Percentiles rank a stretch among this genome's conserved stretches.
These are phyloP conservation scores for Xylariaceae sp. DNA, from an alignment of 2,329 filamentous ascomycete genomes.

Conservation along the genomic window DNA sequence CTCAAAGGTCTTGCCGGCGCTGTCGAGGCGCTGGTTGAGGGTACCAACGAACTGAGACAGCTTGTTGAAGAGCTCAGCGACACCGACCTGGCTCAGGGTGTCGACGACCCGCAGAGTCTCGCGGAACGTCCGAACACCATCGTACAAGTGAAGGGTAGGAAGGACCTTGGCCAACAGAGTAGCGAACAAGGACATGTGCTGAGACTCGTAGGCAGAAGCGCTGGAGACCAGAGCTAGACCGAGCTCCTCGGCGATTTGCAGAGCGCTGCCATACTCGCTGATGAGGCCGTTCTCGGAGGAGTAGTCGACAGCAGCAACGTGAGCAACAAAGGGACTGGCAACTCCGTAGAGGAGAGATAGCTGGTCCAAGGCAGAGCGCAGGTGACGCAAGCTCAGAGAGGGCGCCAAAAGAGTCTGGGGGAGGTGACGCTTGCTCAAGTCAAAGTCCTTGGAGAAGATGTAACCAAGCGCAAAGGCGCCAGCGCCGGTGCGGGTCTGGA, in stretches of 20 bases:
- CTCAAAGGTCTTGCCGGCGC: constrained; percentile 63
- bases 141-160: constrained; percentile 83
- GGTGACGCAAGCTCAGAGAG: constrained; percentile 71
- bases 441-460: constrained; percentile 96
- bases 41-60: constrained; percentile 56
- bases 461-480: constrained; percentile 91
- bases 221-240: constrained; percentile 82
- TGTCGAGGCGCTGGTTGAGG: constrained; percentile 64
- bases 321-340: constrained; percentile 86
- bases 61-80: constrained; percentile 63
- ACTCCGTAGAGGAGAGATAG: constrained; percentile 86
- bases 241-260: constrained; percentile 81
- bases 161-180: constrained; percentile 72
- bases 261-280: constrained; percentile 76
- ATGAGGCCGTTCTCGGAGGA: constrained; percentile 64
- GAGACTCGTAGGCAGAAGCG: constrained; percentile 80
- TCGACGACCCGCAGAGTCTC: constrained; percentile 81
- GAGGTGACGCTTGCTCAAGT: constrained; percentile 82
- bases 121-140: constrained; percentile 75
- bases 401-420: constrained; percentile 88
- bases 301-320: constrained; percentile 89
- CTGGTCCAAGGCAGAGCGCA: constrained; percentile 84
- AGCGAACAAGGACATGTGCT: constrained; percentile 91
- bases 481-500: constrained; percentile 85
- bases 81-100: constrained; percentile 65